A percentile compares a stretch with the other conserved stretches of the same genome.
These are phyloP conservation scores for Hygrophorus russula DNA, from an alignment of 768 basidiomycete species.

Conservation along the genomic window DNA sequence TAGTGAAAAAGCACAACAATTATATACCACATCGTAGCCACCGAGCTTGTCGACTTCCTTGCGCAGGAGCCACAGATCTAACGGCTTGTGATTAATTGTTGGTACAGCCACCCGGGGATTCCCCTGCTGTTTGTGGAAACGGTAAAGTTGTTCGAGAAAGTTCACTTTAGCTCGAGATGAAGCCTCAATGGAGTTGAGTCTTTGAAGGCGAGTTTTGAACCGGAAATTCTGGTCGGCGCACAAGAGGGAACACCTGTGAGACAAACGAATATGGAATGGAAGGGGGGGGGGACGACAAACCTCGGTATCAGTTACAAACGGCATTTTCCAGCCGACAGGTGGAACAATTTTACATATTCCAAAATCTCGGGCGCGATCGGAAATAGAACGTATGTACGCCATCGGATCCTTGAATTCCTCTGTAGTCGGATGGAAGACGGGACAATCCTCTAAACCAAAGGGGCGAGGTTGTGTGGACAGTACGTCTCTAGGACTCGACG, in stretches of 20 bases:
- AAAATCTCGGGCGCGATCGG: slow-evolving; percentile 55
- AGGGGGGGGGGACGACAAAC: slow-evolving; percentile 32
- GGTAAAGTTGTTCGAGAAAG: slow-evolving; percentile 93
- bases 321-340: slow-evolving; percentile 89
- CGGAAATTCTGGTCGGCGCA: slow-evolving; percentile 57
- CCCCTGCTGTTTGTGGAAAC: slow-evolving; percentile 93
- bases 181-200: slow-evolving; percentile 94
- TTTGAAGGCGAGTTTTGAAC: slow-evolving; percentile 91
- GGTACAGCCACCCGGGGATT: slow-evolving; percentile 87
- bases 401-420: slow-evolving; percentile 94
- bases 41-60: slow-evolving; percentile 87
- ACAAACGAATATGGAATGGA: slow-evolving; percentile 29
- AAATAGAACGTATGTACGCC: slow-evolving; percentile 80
- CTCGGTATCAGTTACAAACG: slow-evolving; percentile 91
- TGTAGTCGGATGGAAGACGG: slow-evolving; percentile 75
- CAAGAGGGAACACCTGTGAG: slow-evolving; percentile 8
- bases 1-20: slow-evolving; percentile 5
- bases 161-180: slow-evolving; percentile 94
- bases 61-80: slow-evolving; percentile 89
- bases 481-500: slow-evolving; percentile 34
- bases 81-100: slow-evolving; percentile 81
- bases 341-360: slow-evolving; percentile 97
- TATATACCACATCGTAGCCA: slow-evolving; percentile 73
- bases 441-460: slow-evolving; percentile 85
- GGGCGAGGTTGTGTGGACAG: slow-evolving; percentile 43